These are phyloP conservation scores for Cyberlindnera euphorbiiphila DNA, from an alignment of 805 yeast species.

Conservation along the genomic window DNA sequence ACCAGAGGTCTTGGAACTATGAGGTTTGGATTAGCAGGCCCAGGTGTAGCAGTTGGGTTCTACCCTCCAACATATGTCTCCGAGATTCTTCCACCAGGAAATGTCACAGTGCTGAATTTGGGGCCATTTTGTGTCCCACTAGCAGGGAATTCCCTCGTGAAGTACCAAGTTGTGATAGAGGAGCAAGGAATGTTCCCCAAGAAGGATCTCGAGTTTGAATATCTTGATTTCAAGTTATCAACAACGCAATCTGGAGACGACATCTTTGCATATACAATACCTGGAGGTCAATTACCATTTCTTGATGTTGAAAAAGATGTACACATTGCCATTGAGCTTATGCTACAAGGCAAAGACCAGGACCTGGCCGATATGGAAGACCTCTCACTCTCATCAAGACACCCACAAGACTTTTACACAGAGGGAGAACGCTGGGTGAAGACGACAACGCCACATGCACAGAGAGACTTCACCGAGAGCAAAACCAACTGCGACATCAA, in stretches of 20 bases:
- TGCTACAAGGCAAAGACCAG: constrained; percentile 5
- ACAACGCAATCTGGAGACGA: constrained; percentile 1
- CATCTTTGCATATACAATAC: constrained; percentile 5
- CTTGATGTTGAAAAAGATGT: constrained; percentile 4
- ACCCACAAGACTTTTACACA: constrained; percentile 4
- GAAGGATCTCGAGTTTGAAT: constrained; percentile 45
- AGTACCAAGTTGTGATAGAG: constrained; percentile 37
- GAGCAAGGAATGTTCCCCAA: constrained; percentile 54
- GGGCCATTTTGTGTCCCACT: constrained; percentile 40
- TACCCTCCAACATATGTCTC: constrained; percentile 56
- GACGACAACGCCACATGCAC: constrained; percentile 13
- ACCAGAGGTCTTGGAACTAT: constrained; percentile 52
- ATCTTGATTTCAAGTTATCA: constrained; percentile 33
- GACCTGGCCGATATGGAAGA: background rate
- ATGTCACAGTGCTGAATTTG: constrained; percentile 45
- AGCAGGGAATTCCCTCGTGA: constrained; percentile 33
- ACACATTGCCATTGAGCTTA: constrained; percentile 11
- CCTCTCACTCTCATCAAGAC: background rate
- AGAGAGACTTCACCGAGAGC: constrained; percentile 6
- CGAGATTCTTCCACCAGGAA: constrained; percentile 52
- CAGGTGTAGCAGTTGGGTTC: constrained; percentile 1
- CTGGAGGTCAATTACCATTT: background rate
- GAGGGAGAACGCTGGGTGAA: constrained; percentile 10
- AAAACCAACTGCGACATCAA: background rate
- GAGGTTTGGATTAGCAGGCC: constrained; percentile 2